Percentiles rank a stretch among this genome's conserved stretches.
Evolutionary conservation across 2,329 filamentous ascomycete genomes (phyloP).

Genomic region (Fusarium albidum): DNA sequence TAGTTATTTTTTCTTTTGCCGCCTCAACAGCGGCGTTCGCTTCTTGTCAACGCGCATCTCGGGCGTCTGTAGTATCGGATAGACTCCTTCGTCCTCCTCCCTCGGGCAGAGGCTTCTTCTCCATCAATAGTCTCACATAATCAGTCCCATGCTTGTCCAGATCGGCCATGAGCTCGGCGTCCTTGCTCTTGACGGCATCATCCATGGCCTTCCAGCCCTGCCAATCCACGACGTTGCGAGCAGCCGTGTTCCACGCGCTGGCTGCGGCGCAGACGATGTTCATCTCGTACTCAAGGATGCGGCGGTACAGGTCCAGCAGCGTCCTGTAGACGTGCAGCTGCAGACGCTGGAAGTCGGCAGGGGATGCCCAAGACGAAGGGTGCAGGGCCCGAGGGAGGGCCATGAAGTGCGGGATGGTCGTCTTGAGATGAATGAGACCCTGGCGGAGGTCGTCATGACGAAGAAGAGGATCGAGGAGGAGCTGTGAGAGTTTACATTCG

Average conservation of each 20-base stretch:
- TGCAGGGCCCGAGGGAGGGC: constrained; percentile 40
- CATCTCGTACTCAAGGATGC: constrained; percentile 50
- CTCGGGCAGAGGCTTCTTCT: constrained; percentile 24
- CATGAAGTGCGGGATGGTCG: constrained; percentile 48
- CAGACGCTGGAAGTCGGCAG: constrained; percentile 34
- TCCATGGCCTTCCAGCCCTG: constrained; percentile 41
- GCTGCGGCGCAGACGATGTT: constrained; percentile 50
- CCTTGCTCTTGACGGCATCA: constrained; percentile 38
- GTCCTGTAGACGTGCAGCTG: constrained; percentile 33
- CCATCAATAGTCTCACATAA: constrained; percentile 26
- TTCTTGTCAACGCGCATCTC: not conserved
- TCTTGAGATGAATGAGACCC: constrained; percentile 44
- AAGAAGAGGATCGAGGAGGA: constrained; percentile 47
- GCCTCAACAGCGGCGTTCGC: not conserved
- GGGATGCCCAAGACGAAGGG: constrained; percentile 34
- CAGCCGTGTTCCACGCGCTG: constrained; percentile 47
- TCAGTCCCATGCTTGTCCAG: constrained; percentile 35
- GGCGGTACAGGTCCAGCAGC: constrained; percentile 42
- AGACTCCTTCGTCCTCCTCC: constrained; percentile 17
- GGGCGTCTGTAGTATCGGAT: not conserved
- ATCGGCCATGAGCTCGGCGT: constrained; percentile 35
- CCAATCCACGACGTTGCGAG: constrained; percentile 49
- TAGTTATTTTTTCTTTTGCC: constrained; percentile 1
- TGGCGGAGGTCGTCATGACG: constrained; percentile 41
- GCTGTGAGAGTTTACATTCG: constrained; percentile 38